Conservation (phyloP, 140 eudicot genomes). For the Bidens hawaiensis region DNA sequence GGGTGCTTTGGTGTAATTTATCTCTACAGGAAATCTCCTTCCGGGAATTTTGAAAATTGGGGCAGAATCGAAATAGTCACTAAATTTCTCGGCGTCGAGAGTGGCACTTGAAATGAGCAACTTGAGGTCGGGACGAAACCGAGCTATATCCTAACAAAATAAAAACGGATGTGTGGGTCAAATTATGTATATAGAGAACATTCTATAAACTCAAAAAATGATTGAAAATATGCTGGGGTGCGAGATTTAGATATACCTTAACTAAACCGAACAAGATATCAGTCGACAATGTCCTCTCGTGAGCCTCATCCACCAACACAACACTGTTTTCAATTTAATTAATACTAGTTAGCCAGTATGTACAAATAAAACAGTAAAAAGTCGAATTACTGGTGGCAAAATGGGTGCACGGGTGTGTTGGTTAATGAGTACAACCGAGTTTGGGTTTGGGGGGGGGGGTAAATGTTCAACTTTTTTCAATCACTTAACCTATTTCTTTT, state of each 20-base stretch:
- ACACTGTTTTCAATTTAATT: constrained; percentile 46
- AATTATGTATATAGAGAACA: not conserved
- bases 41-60: constrained; percentile 86
- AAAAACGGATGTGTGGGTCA: not conserved
- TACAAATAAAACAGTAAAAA: not conserved
- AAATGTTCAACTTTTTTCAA: not conserved
- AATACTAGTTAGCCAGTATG: not conserved
- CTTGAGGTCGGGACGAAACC: constrained; percentile 75
- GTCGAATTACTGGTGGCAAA: too few species aligned
- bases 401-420: not conserved
- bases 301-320: constrained; percentile 99
- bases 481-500: not conserved
- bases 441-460: too few species aligned
- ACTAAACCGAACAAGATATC: constrained; percentile 95
- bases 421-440: not conserved
- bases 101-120: constrained; percentile 95
- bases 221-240: not conserved
- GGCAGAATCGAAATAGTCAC: constrained; percentile 82
- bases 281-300: constrained; percentile 92
- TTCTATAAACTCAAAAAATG: not conserved
- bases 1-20: constrained; percentile 76
- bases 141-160: constrained; percentile 66
- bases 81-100: constrained; percentile 83
- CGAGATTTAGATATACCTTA: constrained; percentile 45
- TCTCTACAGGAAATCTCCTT: constrained; percentile 83